Base-by-base conservation (phyloP, 306 rosid species). In the Trifolium subterraneum region DNA sequence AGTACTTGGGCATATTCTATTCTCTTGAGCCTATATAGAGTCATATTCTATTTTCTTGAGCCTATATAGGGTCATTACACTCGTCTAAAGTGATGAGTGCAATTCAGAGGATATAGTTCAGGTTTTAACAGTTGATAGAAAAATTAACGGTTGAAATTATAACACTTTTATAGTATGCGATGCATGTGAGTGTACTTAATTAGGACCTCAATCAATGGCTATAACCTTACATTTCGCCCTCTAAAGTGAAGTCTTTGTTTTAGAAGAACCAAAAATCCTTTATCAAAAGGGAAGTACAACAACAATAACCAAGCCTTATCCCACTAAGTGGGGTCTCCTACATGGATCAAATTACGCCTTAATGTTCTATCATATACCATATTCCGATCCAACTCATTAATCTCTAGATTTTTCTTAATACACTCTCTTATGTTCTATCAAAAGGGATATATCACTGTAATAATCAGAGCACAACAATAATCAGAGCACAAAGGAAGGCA, bases 401-500 rank as follows among this genome's bases (percentile, higher is more conserved):
- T 29, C 33, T 29, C 33, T 29, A 29, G 33, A 29, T 29, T 29
- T 29, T 29, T 29, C 33, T 29, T 29, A 29, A 29, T 29, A 29
- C 6, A 4, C 33, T 29, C 33, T 29, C 33, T 29, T 29, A 29
- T 29, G 33, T 29, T 29, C 33, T 29, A 29, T 29, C 4, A 29
- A 29, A 29, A 29, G 33, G 33, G 33, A n/a, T n/a, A n/a, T n/a
- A n/a, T n/a, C n/a, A n/a, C n/a, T n/a, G n/a, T 10, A 70, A 60
- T 8, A 27, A 14, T 60, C 70, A 62, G 52, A 41, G 55, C 48
- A 35, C 58, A 23, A 36, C 13, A 70, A 60, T 8, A 27, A 14
- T 60, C 70, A 62, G 52, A 41, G 55, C 48, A 35, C 58, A 23
- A 36, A 12, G 20, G 50, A 18, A 44, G 27, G n/a, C 68, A 63